phyloP scores from a whole-genome alignment of 176 grass and related monocot species.

The Lolium multiflorum region DNA sequence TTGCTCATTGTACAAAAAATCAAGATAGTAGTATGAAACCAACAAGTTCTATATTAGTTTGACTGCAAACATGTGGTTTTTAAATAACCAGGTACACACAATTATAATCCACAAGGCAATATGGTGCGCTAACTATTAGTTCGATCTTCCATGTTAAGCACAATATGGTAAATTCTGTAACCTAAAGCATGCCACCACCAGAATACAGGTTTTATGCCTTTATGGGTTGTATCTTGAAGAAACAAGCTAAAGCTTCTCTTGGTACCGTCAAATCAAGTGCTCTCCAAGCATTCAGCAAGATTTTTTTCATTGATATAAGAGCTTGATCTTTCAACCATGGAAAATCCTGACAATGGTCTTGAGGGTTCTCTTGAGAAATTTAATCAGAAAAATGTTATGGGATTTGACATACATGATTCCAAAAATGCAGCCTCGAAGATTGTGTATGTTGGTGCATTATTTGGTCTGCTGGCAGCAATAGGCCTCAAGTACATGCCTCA shows the following conservation, averaged over 20 bases:
- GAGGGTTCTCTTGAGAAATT: constrained; percentile 50
- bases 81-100: too few relatives aligned
- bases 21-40: too few relatives aligned
- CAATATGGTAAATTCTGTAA: not conserved
- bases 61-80: too few relatives aligned
- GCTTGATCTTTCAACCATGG: constrained; percentile 48
- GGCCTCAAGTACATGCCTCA: constrained; percentile 67
- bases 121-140: not conserved
- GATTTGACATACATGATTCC: constrained; percentile 45
- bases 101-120: too few relatives aligned
- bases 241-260: constrained; percentile 76
- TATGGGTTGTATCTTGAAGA: not conserved
- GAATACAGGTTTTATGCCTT: not conserved
- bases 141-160: not conserved
- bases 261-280: constrained; percentile 82
- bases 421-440: constrained; percentile 67
- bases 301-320: constrained; percentile 76
- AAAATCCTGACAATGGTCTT: constrained; percentile 35
- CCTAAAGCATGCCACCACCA: not conserved
- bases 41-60: too few relatives aligned
- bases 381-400: constrained; percentile 29
- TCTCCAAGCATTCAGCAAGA: constrained; percentile 82
- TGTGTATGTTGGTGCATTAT: constrained; percentile 61
- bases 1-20: too few relatives aligned
- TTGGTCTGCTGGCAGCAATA: constrained; percentile 66